Evolutionary conservation across 306 rosid species (phyloP), one percentile per base, ranked within the genome.

Genomic region (Medicago ruthenica): DNA sequence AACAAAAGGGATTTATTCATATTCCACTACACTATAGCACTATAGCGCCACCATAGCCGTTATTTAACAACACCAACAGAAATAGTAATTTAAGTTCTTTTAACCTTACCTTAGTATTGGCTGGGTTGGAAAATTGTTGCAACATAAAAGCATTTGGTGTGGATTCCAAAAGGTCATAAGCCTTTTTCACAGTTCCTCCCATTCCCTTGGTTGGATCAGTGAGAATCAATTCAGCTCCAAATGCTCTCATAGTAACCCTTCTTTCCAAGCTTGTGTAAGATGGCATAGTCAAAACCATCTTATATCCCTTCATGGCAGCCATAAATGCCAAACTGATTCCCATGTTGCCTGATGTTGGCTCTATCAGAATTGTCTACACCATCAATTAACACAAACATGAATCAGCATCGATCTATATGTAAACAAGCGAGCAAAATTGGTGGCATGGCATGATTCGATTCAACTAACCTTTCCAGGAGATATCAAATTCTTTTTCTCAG

Each of bases 291-390:
- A 93, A 64, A 24, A 93, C 90, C 92, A 91, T 85, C 73, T 88
- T 91, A 74, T 93, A 93, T 64, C 97, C 97, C 71, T 81, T 93
- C 88, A 93, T 31, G 41, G 98, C 91, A 4, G 96, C 96, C 69
- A 93, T 88, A 76, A 91, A 93, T 2, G 85, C 85, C 85, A 82
- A 54, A 65, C 85, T 34, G 61, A 93, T 93, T 8, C 98, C 98
- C 98, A 93, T 93, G 41, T 93, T 93, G 31, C 98, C 98, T 3
- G 98, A 93, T 3, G 98, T 93, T 9, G 98, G 97, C 65, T 93
- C 98, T 58, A 93, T 88, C 72, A 93, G 67, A 67, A 74, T 85
- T 71, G 98, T 93, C 96, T 93, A 71, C 73, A 64, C 59, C 75
- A 82, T 16, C 69, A 79, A 57, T 39, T 42, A 10, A 68, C 66